These are phyloP conservation scores for Cercospora zeina DNA, from an alignment of 2,329 filamentous ascomycete genomes.

Conservation along the genomic window DNA sequence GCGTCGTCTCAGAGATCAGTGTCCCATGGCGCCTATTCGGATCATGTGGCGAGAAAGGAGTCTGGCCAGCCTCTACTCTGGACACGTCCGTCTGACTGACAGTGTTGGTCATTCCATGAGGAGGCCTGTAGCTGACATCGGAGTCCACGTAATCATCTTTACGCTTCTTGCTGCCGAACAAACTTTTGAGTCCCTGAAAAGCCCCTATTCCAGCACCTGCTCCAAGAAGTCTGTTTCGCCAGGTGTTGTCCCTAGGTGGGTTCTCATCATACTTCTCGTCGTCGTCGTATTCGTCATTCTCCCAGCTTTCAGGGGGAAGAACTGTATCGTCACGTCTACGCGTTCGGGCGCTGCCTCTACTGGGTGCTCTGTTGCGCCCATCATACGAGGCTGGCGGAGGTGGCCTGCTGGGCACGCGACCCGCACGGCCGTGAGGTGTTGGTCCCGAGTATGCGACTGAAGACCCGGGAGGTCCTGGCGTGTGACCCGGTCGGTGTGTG, in stretches of 20 bases:
- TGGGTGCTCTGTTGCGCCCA: conserved; percentile 18
- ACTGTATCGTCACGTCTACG: conserved; percentile 24
- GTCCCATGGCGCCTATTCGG: conserved; percentile 22
- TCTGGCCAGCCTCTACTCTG: conserved; percentile 56
- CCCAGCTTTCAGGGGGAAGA: conserved; percentile 37
- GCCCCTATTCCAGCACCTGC: conserved; percentile 50
- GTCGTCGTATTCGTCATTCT: conserved; percentile 28
- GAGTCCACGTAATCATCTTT: conserved; percentile 56
- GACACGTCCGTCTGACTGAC: conserved; percentile 51
- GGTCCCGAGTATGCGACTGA: conserved; percentile 22
- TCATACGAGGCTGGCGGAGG: conserved; percentile 19
- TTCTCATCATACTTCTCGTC: conserved; percentile 46
- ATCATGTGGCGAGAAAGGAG: conserved; percentile 49
- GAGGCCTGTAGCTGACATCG: conserved; percentile 49
- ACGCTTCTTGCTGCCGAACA: conserved; percentile 56
- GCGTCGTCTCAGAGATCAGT: conserved; percentile 26
- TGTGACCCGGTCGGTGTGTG: conserved; percentile 20
- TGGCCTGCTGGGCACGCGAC: conserved; percentile 17
- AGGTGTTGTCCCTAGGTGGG: conserved; percentile 37
- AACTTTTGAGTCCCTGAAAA: conserved; percentile 47
- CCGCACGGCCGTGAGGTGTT: conserved; percentile 18
- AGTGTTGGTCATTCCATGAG: conserved; percentile 46
- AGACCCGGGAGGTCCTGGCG: conserved; percentile 25
- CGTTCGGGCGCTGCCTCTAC: conserved; percentile 15
- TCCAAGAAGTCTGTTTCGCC: conserved; percentile 50